Evolutionary conservation across 2,329 filamentous ascomycete species (phyloP).

Genomic region (Apiospora hydei): DNA sequence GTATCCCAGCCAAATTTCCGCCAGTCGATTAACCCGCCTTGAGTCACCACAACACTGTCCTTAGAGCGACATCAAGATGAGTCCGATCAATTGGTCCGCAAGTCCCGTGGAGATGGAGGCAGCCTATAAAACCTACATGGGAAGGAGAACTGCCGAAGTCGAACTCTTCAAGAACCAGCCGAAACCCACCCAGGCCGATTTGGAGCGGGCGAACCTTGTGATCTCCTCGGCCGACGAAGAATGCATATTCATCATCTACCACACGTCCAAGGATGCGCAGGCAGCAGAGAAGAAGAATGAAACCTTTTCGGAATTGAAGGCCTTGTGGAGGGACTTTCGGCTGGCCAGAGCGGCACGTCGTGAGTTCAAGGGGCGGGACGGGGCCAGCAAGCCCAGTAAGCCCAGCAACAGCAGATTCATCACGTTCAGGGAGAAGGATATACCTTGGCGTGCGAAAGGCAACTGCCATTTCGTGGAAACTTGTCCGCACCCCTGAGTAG

Average conservation of each 20-base stretch:
- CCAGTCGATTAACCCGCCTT: too few species aligned
- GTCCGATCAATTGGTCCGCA: constrained; percentile 9
- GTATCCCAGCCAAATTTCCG: too few species aligned
- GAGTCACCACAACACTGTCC: too few species aligned
- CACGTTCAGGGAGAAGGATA: background rate
- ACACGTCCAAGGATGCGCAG: constrained; percentile 10
- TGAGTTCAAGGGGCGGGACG: background rate
- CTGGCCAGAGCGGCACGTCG: constrained; percentile 16
- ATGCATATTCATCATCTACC: constrained; percentile 21
- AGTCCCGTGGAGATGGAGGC: constrained; percentile 15
- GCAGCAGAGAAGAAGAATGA: background rate
- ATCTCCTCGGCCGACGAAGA: constrained; percentile 20
- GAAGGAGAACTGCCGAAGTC: background rate
- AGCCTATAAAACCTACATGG: constrained; percentile 7
- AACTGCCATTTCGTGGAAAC: constrained; percentile 12
- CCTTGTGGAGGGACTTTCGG: constrained; percentile 12
- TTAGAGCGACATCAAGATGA: background rate
- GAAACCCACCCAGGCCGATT: background rate
- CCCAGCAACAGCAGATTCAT: background rate
- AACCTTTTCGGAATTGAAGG: background rate
- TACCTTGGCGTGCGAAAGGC: constrained; percentile 5
- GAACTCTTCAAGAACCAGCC: constrained; percentile 15
- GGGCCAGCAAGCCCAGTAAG: background rate
- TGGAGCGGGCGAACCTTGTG: constrained; percentile 11
- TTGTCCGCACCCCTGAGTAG: background rate